These are phyloP conservation scores for Ceriops tagal DNA, from an alignment of 345 rosid genomes.

Conservation along the genomic window DNA sequence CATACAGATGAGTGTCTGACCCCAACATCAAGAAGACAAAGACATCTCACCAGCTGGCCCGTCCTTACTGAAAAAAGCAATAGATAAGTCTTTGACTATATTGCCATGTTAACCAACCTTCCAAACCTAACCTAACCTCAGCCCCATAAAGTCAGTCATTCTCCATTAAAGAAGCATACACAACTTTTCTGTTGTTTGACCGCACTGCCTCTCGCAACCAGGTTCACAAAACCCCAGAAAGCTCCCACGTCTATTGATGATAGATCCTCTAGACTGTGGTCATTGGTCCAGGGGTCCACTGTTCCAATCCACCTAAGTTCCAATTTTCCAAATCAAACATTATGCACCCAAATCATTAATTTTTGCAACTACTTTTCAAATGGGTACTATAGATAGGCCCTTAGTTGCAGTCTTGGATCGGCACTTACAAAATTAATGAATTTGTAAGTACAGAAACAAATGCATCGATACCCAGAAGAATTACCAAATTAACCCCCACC, in stretches of 20 bases:
- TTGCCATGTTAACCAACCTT: constrained; percentile 14
- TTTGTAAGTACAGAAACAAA: no score
- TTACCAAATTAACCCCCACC: constrained; percentile 11
- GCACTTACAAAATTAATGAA: no score
- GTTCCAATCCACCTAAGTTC: no score
- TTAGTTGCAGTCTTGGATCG: no score
- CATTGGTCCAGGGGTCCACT: no score
- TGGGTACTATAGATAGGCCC: no score
- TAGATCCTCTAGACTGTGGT: no score
- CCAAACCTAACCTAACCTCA: constrained; percentile 13
- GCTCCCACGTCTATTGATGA: no score
- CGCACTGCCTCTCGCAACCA: constrained; percentile 21
- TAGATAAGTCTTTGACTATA: constrained; percentile 10
- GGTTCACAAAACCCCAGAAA: no score
- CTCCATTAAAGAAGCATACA: constrained; percentile 22
- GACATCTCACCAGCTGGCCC: constrained; percentile 44
- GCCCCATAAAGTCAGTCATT: constrained; percentile 19
- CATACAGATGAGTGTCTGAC: constrained; percentile 19
- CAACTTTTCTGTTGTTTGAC: constrained; percentile 20
- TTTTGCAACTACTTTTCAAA: no score
- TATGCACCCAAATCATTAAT: no score
- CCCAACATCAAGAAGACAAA: constrained; percentile 27
- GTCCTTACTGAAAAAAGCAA: not conserved
- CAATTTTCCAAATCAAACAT: no score
- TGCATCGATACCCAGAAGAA: not conserved